Evolutionary conservation across 352 stramenopile genomes (phyloP), one percentile per base, ranked within the genome.

Genomic region (Phytophthora podocarpi): DNA sequence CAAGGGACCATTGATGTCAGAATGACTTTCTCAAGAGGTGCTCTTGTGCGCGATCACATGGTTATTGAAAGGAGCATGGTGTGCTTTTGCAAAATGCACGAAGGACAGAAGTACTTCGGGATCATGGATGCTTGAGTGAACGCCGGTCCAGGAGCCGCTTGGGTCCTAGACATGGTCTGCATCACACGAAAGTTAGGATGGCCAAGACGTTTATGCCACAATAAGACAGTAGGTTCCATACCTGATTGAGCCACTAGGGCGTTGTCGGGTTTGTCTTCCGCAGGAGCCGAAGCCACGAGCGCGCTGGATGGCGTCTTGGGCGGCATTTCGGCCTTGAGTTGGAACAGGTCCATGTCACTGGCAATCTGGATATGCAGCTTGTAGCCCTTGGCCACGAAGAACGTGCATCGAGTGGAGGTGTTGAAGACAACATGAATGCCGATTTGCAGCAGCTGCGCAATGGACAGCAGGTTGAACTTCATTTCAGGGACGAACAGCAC

Each of bases 391-490:
- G 1, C 39, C 13, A 59, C 30, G 39, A 47, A 53, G 41, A 46
- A 60, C 1, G 52, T 52, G 30, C 15, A 52, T 0, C 13, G 1
- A 1, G 52, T 32, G 26, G n/a, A n/a, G n/a, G n/a, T n/a, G n/a
- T n/a, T 40, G 48, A 47, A 57, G 3, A 59, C 50, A 5, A 59
- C 15, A 1, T 37, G 37, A 42, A 55, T 18, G 5, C 21, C 47
- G 12, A 45, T 21, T 20, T 41, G 41, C 15, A 59, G 26, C 0
- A 47, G n/a, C 3, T 47, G 26, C 0, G 35, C 49, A 2, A 57
- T 42, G 3, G 45, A 47, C 0, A 67, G 35, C 5, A 67, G 24
- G n/a, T 60, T 67, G 20, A 60, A 50, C 40, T 60, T 49, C n/a
- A 59, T 35, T 4, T 59, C 36, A 0, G 57, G 58, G 0, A 45